phyloP scores from a whole-genome alignment of 1,284 basidiomycete species.

The Trametes hirsuta region DNA sequence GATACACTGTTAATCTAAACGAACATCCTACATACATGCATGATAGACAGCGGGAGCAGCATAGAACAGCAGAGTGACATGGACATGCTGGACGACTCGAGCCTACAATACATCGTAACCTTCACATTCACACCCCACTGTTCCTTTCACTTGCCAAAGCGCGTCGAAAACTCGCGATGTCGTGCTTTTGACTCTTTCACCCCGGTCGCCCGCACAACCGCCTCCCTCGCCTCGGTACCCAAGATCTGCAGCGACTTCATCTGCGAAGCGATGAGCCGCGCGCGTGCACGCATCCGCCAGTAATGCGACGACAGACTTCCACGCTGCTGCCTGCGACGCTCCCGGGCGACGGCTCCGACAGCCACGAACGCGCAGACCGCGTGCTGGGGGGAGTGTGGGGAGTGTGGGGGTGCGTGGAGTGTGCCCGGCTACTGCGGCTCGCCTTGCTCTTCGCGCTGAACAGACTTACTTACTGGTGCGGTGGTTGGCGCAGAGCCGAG shows the following conservation, averaged over 20 bases:
- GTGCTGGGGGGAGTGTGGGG: conserved; percentile 1
- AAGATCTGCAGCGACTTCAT: conserved; percentile 11
- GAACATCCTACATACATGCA: too few species aligned
- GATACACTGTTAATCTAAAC: too few species aligned
- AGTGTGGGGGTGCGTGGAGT: neutral
- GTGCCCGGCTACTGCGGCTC: neutral
- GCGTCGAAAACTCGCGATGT: neutral
- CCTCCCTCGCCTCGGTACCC: conserved; percentile 9
- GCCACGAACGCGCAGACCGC: conserved; percentile 6
- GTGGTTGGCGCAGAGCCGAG: conserved; percentile 2
- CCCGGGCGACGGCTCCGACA: neutral
- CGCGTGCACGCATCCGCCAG: neutral
- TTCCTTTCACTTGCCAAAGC: too few species aligned
- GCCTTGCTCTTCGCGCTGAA: conserved; percentile 2
- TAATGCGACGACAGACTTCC: neutral
- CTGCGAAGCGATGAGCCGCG: conserved; percentile 3
- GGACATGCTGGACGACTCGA: too few species aligned
- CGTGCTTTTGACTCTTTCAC: conserved; percentile 5
- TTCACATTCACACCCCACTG: too few species aligned
- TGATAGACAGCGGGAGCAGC: too few species aligned
- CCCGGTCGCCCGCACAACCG: conserved; percentile 3
- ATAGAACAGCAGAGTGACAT: too few species aligned
- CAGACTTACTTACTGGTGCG: neutral
- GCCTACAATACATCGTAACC: too few species aligned
- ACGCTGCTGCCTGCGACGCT: conserved; percentile 3